Evolutionary conservation across 495 filamentous ascomycete species (phyloP).

Genomic region (Aspergillus carlsbadensis): DNA sequence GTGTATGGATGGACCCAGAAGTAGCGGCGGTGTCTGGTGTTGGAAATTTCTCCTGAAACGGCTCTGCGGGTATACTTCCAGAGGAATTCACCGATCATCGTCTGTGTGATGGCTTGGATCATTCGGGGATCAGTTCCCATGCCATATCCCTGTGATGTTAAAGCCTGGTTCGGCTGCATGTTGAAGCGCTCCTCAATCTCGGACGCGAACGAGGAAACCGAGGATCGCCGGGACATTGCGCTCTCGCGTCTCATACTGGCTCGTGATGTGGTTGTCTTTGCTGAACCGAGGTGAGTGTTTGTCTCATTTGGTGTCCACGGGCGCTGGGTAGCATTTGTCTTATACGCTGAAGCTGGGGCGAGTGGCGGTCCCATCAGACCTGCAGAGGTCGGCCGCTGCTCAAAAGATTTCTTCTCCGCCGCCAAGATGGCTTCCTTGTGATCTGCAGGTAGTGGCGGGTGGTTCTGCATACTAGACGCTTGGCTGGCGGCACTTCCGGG

Average conservation of each 20-base stretch:
- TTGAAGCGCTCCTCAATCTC: slow-evolving; percentile 91
- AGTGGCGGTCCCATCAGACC: slow-evolving; percentile 82
- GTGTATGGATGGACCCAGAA: slow-evolving; percentile 99
- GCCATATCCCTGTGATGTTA: slow-evolving; percentile 53
- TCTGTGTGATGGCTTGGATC: slow-evolving; percentile 99
- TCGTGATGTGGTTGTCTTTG: slow-evolving; percentile 51
- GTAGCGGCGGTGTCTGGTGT: slow-evolving; percentile 86
- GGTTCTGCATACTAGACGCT: slow-evolving; percentile 38
- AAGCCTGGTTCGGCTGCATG: slow-evolving; percentile 57
- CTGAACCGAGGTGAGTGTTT: slow-evolving; percentile 49
- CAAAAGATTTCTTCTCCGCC: slow-evolving; percentile 59
- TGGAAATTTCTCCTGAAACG: slow-evolving; percentile 80
- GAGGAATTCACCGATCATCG: slow-evolving; percentile 98
- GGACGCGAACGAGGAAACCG: slow-evolving; percentile 91
- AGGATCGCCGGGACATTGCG: slow-evolving; percentile 71
- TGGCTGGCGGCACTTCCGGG: slow-evolving; percentile 72
- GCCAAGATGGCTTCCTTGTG: slow-evolving; percentile 83
- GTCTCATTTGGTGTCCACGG: slow-evolving; percentile 69
- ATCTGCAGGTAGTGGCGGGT: slow-evolving; percentile 78
- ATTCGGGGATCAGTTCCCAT: slow-evolving; percentile 86
- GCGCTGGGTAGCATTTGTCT: slow-evolving; percentile 44
- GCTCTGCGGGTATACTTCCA: slow-evolving; percentile 98
- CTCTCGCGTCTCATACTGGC: slow-evolving; percentile 44
- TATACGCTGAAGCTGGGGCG: slow-evolving; percentile 77
- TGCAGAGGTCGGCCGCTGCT: slow-evolving; percentile 41